These are phyloP conservation scores for Penicillium sp. DNA, from an alignment of 2,329 filamentous ascomycete species.

Conservation along the genomic window DNA sequence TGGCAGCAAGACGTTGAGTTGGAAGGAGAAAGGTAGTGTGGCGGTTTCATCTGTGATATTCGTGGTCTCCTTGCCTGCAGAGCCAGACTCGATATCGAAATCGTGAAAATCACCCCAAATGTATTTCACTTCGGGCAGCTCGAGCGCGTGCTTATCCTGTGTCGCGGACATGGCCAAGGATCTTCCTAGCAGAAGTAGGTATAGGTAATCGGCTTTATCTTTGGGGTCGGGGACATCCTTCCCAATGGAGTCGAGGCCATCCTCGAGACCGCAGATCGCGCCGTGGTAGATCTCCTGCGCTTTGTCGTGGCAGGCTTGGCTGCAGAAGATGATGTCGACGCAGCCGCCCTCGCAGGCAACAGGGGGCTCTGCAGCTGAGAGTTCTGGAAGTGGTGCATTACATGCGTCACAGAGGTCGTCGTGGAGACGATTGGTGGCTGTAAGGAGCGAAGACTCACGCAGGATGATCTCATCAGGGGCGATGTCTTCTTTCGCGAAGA, in stretches of 20 bases:
- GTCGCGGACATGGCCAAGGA: slow-evolving; percentile 62
- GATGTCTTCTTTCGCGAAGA: slow-evolving; percentile 85
- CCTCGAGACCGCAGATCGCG: slow-evolving; percentile 55
- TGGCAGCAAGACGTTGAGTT: slow-evolving; percentile 58
- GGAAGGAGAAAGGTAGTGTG: slow-evolving; percentile 61
- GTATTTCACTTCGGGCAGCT: slow-evolving; percentile 60
- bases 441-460: slow-evolving; percentile 79
- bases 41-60: slow-evolving; percentile 31
- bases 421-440: slow-evolving; percentile 83
- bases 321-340: slow-evolving; percentile 61
- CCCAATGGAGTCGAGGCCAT: slow-evolving; percentile 55
- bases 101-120: slow-evolving; percentile 64
- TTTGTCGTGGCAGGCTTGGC: slow-evolving; percentile 54
- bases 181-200: slow-evolving; percentile 59
- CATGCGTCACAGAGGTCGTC: slow-evolving; percentile 89
- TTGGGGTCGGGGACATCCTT: slow-evolving; percentile 58
- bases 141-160: slow-evolving; percentile 57
- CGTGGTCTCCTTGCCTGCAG: background rate
- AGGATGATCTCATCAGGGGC: slow-evolving; percentile 73
- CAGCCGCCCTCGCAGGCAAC: slow-evolving; percentile 54
- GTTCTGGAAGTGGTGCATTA: slow-evolving; percentile 66
- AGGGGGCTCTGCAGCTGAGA: slow-evolving; percentile 42
- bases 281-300: slow-evolving; percentile 59
- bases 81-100: slow-evolving; percentile 21
- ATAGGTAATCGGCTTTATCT: slow-evolving; percentile 59